Evolutionary conservation across 2,329 filamentous ascomycete genomes (phyloP).

Genomic region (Diplodia corticola): DNA sequence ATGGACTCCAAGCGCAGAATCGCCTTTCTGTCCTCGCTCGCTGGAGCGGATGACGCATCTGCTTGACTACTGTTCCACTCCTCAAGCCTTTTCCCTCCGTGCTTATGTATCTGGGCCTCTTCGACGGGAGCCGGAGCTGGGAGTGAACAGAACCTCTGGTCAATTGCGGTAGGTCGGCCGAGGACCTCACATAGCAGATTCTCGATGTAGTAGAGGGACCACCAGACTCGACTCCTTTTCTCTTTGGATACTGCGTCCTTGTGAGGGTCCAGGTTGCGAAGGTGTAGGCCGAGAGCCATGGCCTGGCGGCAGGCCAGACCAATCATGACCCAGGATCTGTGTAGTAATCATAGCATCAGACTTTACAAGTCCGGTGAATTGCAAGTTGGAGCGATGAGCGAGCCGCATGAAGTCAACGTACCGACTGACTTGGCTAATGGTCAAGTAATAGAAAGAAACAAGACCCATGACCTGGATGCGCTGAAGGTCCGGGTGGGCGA

Average conservation of each 20-base stretch:
- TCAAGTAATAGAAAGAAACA: slow-evolving; percentile 42
- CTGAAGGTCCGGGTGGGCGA: slow-evolving; percentile 37
- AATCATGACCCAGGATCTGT: slow-evolving; percentile 41
- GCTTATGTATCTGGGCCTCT: slow-evolving; percentile 16
- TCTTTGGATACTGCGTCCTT: slow-evolving; percentile 35
- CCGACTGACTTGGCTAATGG: slow-evolving; percentile 43
- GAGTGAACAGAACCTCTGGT: slow-evolving; percentile 34
- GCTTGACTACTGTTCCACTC: background rate
- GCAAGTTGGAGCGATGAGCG: background rate
- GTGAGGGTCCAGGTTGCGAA: slow-evolving; percentile 35
- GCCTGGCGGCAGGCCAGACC: slow-evolving; percentile 40
- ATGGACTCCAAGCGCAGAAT: background rate
- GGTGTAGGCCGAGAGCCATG: slow-evolving; percentile 38
- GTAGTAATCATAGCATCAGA: background rate
- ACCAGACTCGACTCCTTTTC: slow-evolving; percentile 41
- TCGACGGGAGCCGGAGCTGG: slow-evolving; percentile 35
- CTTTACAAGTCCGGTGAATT: background rate
- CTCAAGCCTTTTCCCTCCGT: background rate
- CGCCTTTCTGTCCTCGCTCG: background rate
- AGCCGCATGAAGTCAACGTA: slow-evolving; percentile 27
- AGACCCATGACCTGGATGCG: slow-evolving; percentile 42
- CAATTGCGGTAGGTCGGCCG: slow-evolving; percentile 39
- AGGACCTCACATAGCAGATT: slow-evolving; percentile 38
- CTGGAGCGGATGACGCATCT: background rate
- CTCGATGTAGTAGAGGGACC: slow-evolving; percentile 42